Evolutionary conservation across 768 basidiomycete species (phyloP).

Genomic region (Xerocomus potaroensis): DNA sequence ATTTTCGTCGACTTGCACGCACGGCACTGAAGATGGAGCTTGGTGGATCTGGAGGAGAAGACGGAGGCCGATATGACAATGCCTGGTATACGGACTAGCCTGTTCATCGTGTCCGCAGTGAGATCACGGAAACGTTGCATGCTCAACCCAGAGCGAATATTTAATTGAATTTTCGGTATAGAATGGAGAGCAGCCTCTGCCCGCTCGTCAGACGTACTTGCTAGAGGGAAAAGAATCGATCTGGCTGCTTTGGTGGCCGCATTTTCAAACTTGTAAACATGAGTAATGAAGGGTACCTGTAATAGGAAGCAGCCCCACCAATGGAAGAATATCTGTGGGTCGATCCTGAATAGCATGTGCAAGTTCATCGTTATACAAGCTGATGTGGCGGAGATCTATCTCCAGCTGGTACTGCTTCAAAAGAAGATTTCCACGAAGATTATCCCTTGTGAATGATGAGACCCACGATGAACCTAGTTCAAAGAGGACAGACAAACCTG

Average conservation of each 20-base stretch:
- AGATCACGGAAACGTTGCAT: conserved; percentile 92
- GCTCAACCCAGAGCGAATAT: conserved; percentile 85
- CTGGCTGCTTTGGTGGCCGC: conserved; percentile 85
- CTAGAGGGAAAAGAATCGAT: conserved; percentile 76
- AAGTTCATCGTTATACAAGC: conserved; percentile 90
- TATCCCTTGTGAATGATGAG: conserved; percentile 51
- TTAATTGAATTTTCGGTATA: conserved; percentile 79
- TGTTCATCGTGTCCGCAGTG: conserved; percentile 91
- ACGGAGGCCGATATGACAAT: conserved; percentile 98
- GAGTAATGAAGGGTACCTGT: not conserved
- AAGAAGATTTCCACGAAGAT: conserved; percentile 82
- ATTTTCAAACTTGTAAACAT: conserved; percentile 71
- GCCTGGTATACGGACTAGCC: conserved; percentile 93
- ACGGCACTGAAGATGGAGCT: conserved; percentile 89
- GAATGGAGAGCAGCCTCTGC: conserved; percentile 44
- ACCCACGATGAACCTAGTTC: not conserved
- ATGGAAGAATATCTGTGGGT: conserved; percentile 84
- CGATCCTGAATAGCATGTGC: conserved; percentile 86
- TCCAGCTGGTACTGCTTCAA: conserved; percentile 85
- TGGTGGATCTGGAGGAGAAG: conserved; percentile 88
- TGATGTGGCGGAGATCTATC: conserved; percentile 74
- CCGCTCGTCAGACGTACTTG: conserved; percentile 43
- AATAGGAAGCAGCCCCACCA: conserved; percentile 48
- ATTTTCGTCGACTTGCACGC: conserved; percentile 78
- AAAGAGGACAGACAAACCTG: conserved; percentile 45